Evolutionary conservation across 352 stramenopile genomes (phyloP).

Genomic region (Phytophthora pseudosyringae): DNA sequence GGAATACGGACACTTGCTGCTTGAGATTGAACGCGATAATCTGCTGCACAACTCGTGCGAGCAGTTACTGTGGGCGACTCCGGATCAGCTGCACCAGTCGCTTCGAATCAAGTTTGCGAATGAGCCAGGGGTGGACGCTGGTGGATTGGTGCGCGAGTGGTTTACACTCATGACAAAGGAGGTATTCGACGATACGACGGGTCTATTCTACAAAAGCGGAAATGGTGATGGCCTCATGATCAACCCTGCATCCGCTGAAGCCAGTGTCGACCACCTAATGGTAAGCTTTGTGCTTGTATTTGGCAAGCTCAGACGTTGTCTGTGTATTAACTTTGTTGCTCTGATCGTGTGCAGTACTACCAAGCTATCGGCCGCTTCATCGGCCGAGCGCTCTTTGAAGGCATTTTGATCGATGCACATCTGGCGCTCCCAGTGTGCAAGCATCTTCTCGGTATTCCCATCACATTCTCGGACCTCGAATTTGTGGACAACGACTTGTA

Average conservation of each 20-base stretch:
- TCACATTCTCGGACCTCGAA: constrained; percentile 92
- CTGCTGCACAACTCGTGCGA: constrained; percentile 91
- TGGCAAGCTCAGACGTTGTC: neutral
- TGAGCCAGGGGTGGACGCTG: constrained; percentile 91
- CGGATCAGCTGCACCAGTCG: constrained; percentile 86
- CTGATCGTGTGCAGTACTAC: constrained; percentile 61
- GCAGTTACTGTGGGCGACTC: constrained; percentile 84
- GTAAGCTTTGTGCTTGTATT: constrained; percentile 29
- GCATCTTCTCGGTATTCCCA: constrained; percentile 89
- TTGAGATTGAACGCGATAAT: constrained; percentile 90
- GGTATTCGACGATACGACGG: constrained; percentile 87
- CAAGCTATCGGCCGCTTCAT: constrained; percentile 91
- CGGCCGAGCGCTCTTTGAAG: constrained; percentile 88
- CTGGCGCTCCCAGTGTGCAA: constrained; percentile 89
- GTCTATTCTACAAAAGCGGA: constrained; percentile 79
- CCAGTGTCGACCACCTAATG: constrained; percentile 88
- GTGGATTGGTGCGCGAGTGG: constrained; percentile 92
- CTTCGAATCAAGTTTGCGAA: constrained; percentile 92
- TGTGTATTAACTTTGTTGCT: constrained; percentile 17
- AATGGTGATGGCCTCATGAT: constrained; percentile 87
- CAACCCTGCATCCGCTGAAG: constrained; percentile 82
- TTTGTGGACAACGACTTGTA: constrained; percentile 90
- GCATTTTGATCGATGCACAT: constrained; percentile 85
- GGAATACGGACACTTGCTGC: constrained; percentile 86
- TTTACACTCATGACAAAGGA: constrained; percentile 92